A percentile compares a stretch with the other conserved stretches of the same genome.
These are phyloP conservation scores for Elsinoe fawcettii DNA, from an alignment of 2,329 filamentous ascomycete species.

Conservation along the genomic window DNA sequence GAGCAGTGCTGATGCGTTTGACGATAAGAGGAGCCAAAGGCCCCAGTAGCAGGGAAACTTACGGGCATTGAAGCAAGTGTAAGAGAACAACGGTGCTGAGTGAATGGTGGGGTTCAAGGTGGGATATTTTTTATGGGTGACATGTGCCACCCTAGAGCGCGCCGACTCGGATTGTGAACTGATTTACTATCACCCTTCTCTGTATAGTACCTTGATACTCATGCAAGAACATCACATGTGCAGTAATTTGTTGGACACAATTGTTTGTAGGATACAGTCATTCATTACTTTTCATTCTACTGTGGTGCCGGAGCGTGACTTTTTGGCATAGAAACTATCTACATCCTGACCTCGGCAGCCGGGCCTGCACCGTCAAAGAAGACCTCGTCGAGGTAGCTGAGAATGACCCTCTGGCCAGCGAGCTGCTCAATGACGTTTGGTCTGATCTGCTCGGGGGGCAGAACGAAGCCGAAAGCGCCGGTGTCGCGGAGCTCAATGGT, in stretches of 20 bases:
- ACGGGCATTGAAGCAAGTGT: background rate
- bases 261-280: too few relatives aligned
- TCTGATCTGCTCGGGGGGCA: conserved; percentile 43
- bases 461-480: conserved; percentile 42
- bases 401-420: conserved; percentile 31
- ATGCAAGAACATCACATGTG: background rate
- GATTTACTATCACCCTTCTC: too few relatives aligned
- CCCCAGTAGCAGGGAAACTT: background rate
- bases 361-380: conserved; percentile 9
- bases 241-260: too few relatives aligned
- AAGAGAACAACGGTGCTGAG: background rate
- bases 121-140: background rate
- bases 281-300: too few relatives aligned
- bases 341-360: conserved; percentile 3
- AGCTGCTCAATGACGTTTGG: conserved; percentile 35
- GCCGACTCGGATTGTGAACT: background rate
- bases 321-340: background rate
- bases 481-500: conserved; percentile 46
- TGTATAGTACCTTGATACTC: too few relatives aligned
- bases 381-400: conserved; percentile 14
- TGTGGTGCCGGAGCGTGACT: too few relatives aligned
- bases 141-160: background rate
- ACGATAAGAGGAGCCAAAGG: background rate
- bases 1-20: background rate
- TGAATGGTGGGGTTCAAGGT: background rate